These are phyloP conservation scores for Macrocybe gigantea DNA, from an alignment of 768 basidiomycete genomes.

Conservation along the genomic window DNA sequence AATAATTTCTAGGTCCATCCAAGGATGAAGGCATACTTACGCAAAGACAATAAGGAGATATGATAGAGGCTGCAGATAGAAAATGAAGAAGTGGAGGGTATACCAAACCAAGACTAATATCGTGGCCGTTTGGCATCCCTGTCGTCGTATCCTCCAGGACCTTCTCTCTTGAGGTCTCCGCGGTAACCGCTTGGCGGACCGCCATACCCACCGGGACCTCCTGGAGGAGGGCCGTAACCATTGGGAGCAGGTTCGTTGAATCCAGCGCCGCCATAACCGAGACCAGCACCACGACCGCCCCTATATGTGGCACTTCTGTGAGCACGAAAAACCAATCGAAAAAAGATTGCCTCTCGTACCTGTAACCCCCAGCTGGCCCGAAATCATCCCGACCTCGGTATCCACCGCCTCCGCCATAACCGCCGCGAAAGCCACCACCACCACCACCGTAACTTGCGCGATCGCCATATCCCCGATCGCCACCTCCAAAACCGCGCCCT, in stretches of 20 bases:
- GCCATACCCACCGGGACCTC: slow-evolving; percentile 34
- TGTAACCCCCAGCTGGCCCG: slow-evolving; percentile 41
- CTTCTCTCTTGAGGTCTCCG: slow-evolving; percentile 73
- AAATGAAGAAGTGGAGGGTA: slow-evolving; percentile 14
- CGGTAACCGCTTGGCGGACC: slow-evolving; percentile 53
- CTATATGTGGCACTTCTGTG: slow-evolving; percentile 20
- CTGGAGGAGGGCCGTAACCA: slow-evolving; percentile 38
- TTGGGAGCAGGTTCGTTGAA: slow-evolving; percentile 47
- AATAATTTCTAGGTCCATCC: too few relatives aligned
- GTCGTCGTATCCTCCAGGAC: slow-evolving; percentile 75
- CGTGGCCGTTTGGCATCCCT: slow-evolving; percentile 78
- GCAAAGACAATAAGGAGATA: slow-evolving; percentile 1
- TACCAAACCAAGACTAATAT: slow-evolving; percentile 43
- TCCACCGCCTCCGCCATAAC: slow-evolving; percentile 21
- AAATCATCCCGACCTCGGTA: slow-evolving; percentile 29
- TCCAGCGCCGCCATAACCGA: slow-evolving; percentile 63
- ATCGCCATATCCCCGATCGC: slow-evolving; percentile 37
- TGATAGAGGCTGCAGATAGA: neutral
- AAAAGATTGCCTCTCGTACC: slow-evolving; percentile 25
- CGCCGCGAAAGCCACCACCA: slow-evolving; percentile 38
- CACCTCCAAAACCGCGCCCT: slow-evolving; percentile 25
- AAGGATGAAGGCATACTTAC: slow-evolving; percentile 1
- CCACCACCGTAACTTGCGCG: slow-evolving; percentile 31
- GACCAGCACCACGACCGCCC: slow-evolving; percentile 66
- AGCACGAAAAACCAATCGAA: slow-evolving; percentile 2